These are phyloP conservation scores for Phoma herbarum DNA, from an alignment of 2,329 filamentous ascomycete genomes.

Conservation along the genomic window DNA sequence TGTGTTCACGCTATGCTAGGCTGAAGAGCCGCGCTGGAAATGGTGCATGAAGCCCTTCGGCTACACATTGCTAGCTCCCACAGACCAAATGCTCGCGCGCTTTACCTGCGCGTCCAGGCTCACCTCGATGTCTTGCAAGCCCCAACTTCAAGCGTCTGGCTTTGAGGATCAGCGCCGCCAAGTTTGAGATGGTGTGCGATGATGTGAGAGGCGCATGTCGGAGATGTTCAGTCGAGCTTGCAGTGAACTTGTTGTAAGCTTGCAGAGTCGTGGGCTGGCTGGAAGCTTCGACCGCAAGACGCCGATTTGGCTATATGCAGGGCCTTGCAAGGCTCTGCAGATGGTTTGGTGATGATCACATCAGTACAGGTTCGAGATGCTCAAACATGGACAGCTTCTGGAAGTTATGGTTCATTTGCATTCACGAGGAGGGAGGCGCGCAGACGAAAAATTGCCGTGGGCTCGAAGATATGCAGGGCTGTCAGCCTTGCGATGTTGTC, in stretches of 20 bases:
- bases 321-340: background rate
- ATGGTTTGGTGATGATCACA: background rate
- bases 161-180: background rate
- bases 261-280: background rate
- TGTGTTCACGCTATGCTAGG: background rate
- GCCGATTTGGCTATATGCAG: background rate
- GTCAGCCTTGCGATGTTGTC: background rate
- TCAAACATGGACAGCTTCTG: background rate
- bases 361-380: background rate
- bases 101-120: background rate
- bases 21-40: background rate
- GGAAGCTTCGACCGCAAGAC: background rate
- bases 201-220: constrained; percentile 14
- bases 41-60: constrained; percentile 5
- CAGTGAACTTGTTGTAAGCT: background rate
- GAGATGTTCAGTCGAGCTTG: background rate
- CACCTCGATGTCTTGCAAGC: background rate
- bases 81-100: background rate
- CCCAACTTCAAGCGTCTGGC: background rate
- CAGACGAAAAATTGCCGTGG: too few relatives aligned
- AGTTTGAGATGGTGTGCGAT: background rate
- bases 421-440: too few relatives aligned
- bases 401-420: too few relatives aligned
- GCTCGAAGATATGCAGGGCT: background rate
- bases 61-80: constrained; percentile 8